Evolutionary conservation across 176 grass and related monocot genomes (phyloP), one percentile per base, ranked within the genome.

Genomic region (Pharus latifolius): DNA sequence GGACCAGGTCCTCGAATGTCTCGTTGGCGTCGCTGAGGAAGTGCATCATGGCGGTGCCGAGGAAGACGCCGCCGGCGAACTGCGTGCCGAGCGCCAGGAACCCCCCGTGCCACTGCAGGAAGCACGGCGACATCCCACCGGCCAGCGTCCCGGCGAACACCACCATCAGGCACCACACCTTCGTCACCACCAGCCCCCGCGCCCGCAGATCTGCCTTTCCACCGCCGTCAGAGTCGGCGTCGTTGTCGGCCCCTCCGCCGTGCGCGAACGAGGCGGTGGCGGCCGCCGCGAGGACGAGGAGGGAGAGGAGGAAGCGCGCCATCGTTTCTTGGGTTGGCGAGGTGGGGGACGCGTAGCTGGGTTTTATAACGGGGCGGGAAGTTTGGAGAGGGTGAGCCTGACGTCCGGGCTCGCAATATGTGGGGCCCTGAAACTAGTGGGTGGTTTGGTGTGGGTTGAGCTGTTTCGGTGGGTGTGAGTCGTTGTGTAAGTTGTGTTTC

Each of bases 11-110:
- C 45, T 2, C 65, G 72, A 97, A 97, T 4, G 89, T 90, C 80
- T 90, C 86, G 74, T 87, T 14, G 23, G 93, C 69, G 54, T 97
- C 89, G 86, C 83, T 85, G 80, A 97, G 87, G 78, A 97, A 92
- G 66, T 97, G 93, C 77, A 97, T 92, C 69, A 92, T 78, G 25
- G 93, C 93, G 2, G 93, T 97, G 50, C 86, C 93, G 5, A 97
- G 74, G 83, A 97, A 92, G 20, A 97, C 93, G 1, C 93, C 89
- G 14, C 83, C 93, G 5, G 93, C 89, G 56, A 97, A 97, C 82
- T 97, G 93, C 29, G 83, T 92, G 56, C 93, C 93, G 19, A 97
- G 79, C 22, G 55, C 78, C 0, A 97, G 80, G 82, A 97, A 97
- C 65, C 56, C 73, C 83, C 92, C 89, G 56, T 97, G 87, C 93